Evolutionary conservation across 441 rosid species (phyloP), one percentile per base, ranked within the genome.

Genomic region (Erodium chrysanthum): DNA sequence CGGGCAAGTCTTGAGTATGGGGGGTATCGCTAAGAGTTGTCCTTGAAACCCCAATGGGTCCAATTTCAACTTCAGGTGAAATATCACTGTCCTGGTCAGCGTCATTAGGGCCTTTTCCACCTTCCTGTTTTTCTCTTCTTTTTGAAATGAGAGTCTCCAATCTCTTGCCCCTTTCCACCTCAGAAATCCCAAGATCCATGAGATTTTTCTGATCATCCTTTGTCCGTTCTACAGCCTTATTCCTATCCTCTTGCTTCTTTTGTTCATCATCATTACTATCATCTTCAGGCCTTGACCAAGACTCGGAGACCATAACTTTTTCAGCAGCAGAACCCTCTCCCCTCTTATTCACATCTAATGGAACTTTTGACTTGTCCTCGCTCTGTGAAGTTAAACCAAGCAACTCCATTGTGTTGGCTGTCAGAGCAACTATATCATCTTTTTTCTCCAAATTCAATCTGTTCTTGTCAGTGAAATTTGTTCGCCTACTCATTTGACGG

Each of bases 171-270:
- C 96, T 73, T 78, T 94, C 98, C 5, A 86, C 66, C 83, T 91
- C 96, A 0, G 97, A 85, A 58, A 80, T 60, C 17, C 98, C 96
- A 6, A 91, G 90, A 74, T 94, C 96, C 92, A 86, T 85, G 5
- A 86, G 77, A 72, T 91, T 91, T 83, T 89, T 85, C 72, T 91
- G 93, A 77, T 94, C 97, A 77, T 85, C 87, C 67, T 80, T 90
- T 3, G 84, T 89, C 97, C 96, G 88, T 75, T 82, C 87, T 14
- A 86, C 79, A 0, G 82, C 88, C 66, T 77, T 74, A 35, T 73
- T 80, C 65, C 73, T 46, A 18, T 68, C 71, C 58, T 50, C 68
- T 40, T 62, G 73, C 5, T 68, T 66, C 67, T 76, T 84, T n/a
- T 75, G 80, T 17, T 52, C 58, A 50, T 18, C 59, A 52, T 17